Evolutionary conservation across 2,329 filamentous ascomycete species (phyloP).

Genomic region (Claviceps africana): DNA sequence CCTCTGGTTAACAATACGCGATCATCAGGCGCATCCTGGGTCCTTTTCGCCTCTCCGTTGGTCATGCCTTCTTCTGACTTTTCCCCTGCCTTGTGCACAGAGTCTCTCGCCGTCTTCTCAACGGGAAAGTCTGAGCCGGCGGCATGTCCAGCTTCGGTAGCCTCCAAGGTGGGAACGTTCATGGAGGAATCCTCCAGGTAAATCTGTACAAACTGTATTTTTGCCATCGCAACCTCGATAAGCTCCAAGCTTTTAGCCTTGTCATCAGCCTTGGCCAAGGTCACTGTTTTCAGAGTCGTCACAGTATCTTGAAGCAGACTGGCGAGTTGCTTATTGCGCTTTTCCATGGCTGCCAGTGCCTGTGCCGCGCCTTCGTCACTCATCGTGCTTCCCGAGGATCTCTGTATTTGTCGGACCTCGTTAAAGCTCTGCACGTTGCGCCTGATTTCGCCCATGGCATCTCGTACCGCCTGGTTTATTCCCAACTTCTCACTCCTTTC

Average conservation of each 20-base stretch:
- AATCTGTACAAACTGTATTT: conserved; percentile 49
- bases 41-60: not conserved
- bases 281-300: conserved; percentile 45
- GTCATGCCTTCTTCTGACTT: not conserved
- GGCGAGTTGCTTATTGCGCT: conserved; percentile 52
- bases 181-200: conserved; percentile 45
- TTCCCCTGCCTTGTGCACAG: not conserved
- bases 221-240: conserved; percentile 46
- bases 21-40: not conserved
- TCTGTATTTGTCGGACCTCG: conserved; percentile 32
- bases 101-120: not conserved
- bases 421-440: conserved; percentile 61
- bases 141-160: not conserved
- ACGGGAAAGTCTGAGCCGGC: not conserved
- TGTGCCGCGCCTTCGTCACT: conserved; percentile 19
- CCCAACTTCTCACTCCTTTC: conserved; percentile 62
- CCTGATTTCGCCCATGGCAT: conserved; percentile 65
- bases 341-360: conserved; percentile 40
- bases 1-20: not conserved
- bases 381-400: conserved; percentile 22
- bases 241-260: conserved; percentile 35
- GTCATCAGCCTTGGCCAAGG: conserved; percentile 34
- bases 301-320: conserved; percentile 55
- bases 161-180: conserved; percentile 24
- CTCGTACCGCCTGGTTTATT: conserved; percentile 68